These are phyloP conservation scores for Haberlea rhodopensis DNA, from an alignment of 257 asterid genomes.

Conservation along the genomic window DNA sequence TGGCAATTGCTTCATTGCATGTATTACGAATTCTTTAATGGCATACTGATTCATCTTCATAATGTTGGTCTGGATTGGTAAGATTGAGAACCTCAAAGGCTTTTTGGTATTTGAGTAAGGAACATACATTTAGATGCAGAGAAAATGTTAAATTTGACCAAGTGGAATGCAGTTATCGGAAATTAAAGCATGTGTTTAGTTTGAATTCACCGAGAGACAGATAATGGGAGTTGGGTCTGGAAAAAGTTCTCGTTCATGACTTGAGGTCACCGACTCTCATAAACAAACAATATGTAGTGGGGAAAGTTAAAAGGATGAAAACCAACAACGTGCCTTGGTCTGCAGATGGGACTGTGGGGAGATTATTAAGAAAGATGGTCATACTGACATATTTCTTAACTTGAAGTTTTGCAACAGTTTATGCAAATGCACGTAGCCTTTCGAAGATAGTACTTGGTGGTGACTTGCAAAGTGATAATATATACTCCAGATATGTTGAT, in stretches of 20 bases:
- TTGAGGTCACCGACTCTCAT: constrained; percentile 2
- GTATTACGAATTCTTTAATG: background rate
- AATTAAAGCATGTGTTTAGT: constrained; percentile 1
- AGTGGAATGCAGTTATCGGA: background rate
- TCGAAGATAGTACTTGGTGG: constrained; percentile 2
- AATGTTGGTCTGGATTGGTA: background rate
- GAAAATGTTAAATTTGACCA: background rate
- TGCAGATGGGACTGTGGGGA: background rate
- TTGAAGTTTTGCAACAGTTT: background rate
- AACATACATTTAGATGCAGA: background rate
- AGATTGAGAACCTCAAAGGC: background rate
- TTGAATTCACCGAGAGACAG: constrained; percentile 6
- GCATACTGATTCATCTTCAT: background rate
- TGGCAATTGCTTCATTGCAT: background rate
- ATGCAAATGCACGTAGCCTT: constrained; percentile 1
- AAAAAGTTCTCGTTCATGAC: constrained; percentile 3
- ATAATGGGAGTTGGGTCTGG: constrained; percentile 13
- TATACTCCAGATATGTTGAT: background rate
- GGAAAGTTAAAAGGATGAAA: constrained; percentile 14
- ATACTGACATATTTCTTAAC: constrained; percentile 1
- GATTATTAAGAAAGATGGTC: background rate
- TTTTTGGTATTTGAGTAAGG: background rate
- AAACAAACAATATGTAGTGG: constrained; percentile 2
- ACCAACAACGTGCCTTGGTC: background rate
- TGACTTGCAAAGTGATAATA: background rate